Conservation (phyloP, 768 basidiomycete species). For the Vishniacozyma victoriae region DNA sequence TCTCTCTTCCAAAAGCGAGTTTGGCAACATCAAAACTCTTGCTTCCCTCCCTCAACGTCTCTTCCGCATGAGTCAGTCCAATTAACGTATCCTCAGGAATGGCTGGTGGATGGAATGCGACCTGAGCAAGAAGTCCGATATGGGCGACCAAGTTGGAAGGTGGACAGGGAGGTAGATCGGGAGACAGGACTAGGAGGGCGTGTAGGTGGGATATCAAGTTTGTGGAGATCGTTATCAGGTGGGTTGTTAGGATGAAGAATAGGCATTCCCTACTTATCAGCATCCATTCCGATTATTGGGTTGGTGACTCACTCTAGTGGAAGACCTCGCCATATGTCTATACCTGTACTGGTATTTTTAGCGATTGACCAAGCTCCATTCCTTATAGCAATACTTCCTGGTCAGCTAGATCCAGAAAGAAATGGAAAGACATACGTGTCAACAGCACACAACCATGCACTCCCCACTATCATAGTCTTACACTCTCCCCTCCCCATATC, state of each 20-base stretch:
- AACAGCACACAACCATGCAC: conserved; percentile 29
- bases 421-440: conserved; percentile 34
- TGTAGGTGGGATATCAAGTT: conserved; percentile 50
- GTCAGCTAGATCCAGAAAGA: neutral
- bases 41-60: conserved; percentile 37
- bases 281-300: neutral
- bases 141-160: conserved; percentile 28
- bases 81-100: conserved; percentile 19
- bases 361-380: conserved; percentile 38
- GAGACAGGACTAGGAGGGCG: conserved; percentile 60
- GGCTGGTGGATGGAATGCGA: conserved; percentile 29
- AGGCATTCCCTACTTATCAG: conserved; percentile 33
- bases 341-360: conserved; percentile 20
- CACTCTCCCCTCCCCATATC: conserved; percentile 9
- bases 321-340: conserved; percentile 31
- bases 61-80: conserved; percentile 23
- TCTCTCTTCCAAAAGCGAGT: conserved; percentile 42
- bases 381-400: conserved; percentile 31
- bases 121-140: conserved; percentile 27
- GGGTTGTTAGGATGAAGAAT: conserved; percentile 40
- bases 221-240: conserved; percentile 35
- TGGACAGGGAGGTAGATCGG: conserved; percentile 50
- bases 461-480: conserved; percentile 13
- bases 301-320: conserved; percentile 38
- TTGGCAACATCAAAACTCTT: conserved; percentile 45